phyloP scores from a whole-genome alignment of 257 asterid species.

The Ocimum tenuiflorum region DNA sequence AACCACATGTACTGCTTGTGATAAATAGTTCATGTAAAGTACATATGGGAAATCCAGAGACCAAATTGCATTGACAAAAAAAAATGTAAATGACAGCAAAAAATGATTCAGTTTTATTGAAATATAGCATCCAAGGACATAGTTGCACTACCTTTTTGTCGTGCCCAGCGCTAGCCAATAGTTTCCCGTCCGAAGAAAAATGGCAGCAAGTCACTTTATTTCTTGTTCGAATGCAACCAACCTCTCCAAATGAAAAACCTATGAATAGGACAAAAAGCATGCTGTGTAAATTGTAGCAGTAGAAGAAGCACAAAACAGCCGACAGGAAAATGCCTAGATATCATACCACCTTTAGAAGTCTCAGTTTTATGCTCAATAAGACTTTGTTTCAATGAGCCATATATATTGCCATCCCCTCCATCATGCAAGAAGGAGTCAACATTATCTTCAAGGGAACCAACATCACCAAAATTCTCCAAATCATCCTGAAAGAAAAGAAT shows the following conservation, averaged over 20 bases:
- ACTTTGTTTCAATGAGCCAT: conserved; percentile 61
- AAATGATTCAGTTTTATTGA: not conserved
- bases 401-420: conserved; percentile 84
- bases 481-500: conserved; percentile 55
- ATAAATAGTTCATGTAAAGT: no score
- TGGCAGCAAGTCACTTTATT: conserved; percentile 90
- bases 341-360: conserved; percentile 63
- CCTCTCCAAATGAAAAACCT: conserved; percentile 76
- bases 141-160: conserved; percentile 64
- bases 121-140: not conserved
- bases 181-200: conserved; percentile 95
- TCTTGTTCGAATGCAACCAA: conserved; percentile 84
- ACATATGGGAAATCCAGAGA: not conserved
- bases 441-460: conserved; percentile 79
- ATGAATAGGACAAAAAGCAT: conserved; percentile 10
- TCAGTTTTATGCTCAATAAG: conserved; percentile 57
- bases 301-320: conserved; percentile 12
- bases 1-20: not conserved
- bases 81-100: not conserved
- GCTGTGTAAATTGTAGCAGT: not conserved
- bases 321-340: not conserved
- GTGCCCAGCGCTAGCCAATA: conserved; percentile 95
- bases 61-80: not conserved
- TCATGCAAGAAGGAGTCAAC: conserved; percentile 88
- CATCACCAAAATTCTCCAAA: conserved; percentile 85